Conservation (phyloP, 768 basidiomycete species). For the Amanita pseudoporphyria region DNA sequence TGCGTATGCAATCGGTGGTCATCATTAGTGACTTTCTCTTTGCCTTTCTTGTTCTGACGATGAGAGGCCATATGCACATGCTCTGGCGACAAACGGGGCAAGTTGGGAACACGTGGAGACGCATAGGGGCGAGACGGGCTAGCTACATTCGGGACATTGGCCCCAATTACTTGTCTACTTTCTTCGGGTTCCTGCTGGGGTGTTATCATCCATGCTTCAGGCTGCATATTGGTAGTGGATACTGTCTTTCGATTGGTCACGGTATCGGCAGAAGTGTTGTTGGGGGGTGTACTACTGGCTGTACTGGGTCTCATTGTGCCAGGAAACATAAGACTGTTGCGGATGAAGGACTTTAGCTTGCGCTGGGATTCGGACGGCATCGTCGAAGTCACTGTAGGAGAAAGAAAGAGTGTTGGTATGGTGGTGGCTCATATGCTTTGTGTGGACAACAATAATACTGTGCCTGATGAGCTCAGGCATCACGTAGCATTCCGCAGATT, state of each 20-base stretch:
- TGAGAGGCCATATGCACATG: slow-evolving; percentile 3
- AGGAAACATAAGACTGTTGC: not conserved
- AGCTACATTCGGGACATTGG: slow-evolving; percentile 2
- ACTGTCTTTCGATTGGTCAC: not conserved
- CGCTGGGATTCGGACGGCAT: slow-evolving; percentile 4
- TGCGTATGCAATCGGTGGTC: slow-evolving; percentile 2
- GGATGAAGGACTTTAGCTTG: slow-evolving; percentile 3
- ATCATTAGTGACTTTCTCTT: not conserved
- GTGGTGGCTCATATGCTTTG: not conserved
- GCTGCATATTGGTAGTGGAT: not conserved
- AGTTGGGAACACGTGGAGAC: not conserved
- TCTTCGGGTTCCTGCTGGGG: not conserved
- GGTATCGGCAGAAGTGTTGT: not conserved
- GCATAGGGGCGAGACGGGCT: not conserved
- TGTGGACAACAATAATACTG: not conserved
- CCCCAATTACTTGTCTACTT: not conserved
- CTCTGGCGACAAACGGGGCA: not conserved
- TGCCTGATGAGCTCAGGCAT: not conserved
- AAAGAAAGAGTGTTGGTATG: not conserved
- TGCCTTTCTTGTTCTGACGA: slow-evolving; percentile 2
- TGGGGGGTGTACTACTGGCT: not conserved
- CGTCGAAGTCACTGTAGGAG: not conserved
- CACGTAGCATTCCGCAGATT: not conserved
- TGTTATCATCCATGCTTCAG: not conserved
- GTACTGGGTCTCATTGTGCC: not conserved